A percentile compares a stretch with the other conserved stretches of the same genome.
Evolutionary conservation across 1,139 yeast species (phyloP).

Genomic region (Protomyces macrosporus): DNA sequence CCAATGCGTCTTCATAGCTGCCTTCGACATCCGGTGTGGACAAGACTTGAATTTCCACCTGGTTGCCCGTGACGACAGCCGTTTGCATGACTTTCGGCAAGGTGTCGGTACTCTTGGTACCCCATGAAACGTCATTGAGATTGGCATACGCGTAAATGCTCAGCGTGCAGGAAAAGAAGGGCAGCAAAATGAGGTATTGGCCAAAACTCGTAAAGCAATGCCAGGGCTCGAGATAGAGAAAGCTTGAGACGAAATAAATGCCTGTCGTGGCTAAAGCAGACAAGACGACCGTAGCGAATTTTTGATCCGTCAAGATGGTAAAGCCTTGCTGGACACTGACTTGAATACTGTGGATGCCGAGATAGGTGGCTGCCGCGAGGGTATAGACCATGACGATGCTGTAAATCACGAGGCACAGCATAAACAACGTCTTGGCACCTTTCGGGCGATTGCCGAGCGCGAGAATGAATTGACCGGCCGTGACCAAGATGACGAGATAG

Average conservation of each 20-base stretch:
- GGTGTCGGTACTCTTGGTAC: slow-evolving; percentile 79
- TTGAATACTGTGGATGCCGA: slow-evolving; percentile 56
- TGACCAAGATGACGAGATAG: slow-evolving; percentile 63
- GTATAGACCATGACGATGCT: slow-evolving; percentile 80
- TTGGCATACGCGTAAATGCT: slow-evolving; percentile 81
- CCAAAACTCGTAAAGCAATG: slow-evolving; percentile 78
- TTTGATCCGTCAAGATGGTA: slow-evolving; percentile 37
- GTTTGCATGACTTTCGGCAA: slow-evolving; percentile 61
- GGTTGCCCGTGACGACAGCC: slow-evolving; percentile 47
- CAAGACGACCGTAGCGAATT: slow-evolving; percentile 49
- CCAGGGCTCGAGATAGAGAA: slow-evolving; percentile 87
- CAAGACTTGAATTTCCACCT: slow-evolving; percentile 78
- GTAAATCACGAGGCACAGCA: slow-evolving; percentile 62
- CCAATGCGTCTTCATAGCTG: slow-evolving; percentile 70
- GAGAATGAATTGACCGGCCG: slow-evolving; percentile 78
- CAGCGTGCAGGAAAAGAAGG: slow-evolving; percentile 76
- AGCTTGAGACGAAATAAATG: slow-evolving; percentile 66
- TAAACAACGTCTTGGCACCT: slow-evolving; percentile 71
- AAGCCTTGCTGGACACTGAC: slow-evolving; percentile 43
- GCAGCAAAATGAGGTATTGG: slow-evolving; percentile 80
- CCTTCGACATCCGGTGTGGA: slow-evolving; percentile 90
- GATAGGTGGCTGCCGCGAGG: slow-evolving; percentile 72
- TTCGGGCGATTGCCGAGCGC: slow-evolving; percentile 90
- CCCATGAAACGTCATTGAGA: slow-evolving; percentile 83
- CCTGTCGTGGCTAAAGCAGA: slow-evolving; percentile 89